A percentile compares a stretch with the other conserved stretches of the same genome.
phyloP scores from a whole-genome alignment of 495 filamentous ascomycete genomes.

The Neurospora sp. region DNA sequence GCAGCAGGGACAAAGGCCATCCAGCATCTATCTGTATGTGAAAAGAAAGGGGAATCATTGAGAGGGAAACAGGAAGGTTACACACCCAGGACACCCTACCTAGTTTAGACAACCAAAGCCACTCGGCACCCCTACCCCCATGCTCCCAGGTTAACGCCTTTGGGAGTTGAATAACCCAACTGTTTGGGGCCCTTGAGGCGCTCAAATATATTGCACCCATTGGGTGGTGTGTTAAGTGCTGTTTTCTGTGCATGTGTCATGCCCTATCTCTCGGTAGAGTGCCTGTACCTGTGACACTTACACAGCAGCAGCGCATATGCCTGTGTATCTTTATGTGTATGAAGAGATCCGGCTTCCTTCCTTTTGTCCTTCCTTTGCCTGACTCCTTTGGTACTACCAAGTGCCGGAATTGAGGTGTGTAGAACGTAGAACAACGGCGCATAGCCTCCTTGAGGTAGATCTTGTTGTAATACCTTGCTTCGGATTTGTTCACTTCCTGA shows the following conservation, averaged over 20 bases:
- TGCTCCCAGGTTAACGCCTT: neutral
- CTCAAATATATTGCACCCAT: neutral
- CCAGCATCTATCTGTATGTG: neutral
- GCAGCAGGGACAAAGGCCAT: neutral
- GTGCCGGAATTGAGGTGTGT: neutral
- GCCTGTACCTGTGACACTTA: neutral
- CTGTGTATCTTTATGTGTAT: neutral
- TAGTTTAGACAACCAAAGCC: neutral
- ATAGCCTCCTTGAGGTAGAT: neutral
- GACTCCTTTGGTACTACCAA: neutral
- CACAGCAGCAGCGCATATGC: neutral
- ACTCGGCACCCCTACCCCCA: neutral
- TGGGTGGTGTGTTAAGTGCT: neutral
- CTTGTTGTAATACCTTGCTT: neutral
- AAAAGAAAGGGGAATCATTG: neutral
- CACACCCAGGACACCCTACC: neutral
- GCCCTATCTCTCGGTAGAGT: neutral
- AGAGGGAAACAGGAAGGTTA: neutral
- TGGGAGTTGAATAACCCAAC: neutral
- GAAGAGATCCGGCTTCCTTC: neutral
- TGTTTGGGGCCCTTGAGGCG: neutral
- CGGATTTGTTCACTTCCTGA: neutral
- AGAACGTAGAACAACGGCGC: neutral
- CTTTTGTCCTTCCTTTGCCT: neutral
- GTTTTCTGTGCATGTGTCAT: neutral